A percentile compares a stretch with the other conserved stretches of the same genome.
phyloP scores from a whole-genome alignment of 352 stramenopile genomes.

The Nothophytophthora sp. region DNA sequence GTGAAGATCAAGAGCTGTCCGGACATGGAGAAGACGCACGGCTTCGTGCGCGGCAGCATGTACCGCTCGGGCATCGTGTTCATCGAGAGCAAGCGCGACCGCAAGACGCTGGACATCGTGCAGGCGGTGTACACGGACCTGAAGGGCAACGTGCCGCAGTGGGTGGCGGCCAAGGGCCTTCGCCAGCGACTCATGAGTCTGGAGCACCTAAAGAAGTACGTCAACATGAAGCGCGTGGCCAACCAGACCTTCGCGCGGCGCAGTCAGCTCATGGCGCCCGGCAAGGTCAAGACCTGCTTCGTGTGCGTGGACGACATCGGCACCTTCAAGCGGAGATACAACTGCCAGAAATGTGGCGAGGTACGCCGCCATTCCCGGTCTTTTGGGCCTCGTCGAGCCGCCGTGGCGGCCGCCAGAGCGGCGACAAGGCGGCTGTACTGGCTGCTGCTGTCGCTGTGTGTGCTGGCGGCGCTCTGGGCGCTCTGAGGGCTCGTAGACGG shows the following conservation, averaged over 20 bases:
- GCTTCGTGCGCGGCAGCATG: constrained; percentile 79
- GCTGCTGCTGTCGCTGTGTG: constrained; percentile 9
- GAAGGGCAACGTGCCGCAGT: constrained; percentile 78
- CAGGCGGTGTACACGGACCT: constrained; percentile 82
- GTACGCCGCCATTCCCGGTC: constrained; percentile 22
- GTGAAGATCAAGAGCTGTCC: constrained; percentile 87
- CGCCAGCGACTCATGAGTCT: constrained; percentile 69
- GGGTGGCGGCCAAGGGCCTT: constrained; percentile 62
- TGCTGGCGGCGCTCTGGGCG: not conserved
- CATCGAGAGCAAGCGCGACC: constrained; percentile 73
- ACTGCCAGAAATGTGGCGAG: constrained; percentile 86
- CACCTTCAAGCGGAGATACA: constrained; percentile 79
- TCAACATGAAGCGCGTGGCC: constrained; percentile 78
- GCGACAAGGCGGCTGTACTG: not conserved
- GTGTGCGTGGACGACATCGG: constrained; percentile 83
- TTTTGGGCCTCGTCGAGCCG: too few relatives aligned
- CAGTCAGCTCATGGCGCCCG: constrained; percentile 60
- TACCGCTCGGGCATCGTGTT: constrained; percentile 84
- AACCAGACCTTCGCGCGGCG: constrained; percentile 72
- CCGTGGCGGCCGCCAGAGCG: not conserved
- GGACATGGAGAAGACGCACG: constrained; percentile 79
- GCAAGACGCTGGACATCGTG: constrained; percentile 73
- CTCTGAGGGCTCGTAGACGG: constrained; percentile 1
- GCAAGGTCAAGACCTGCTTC: constrained; percentile 80
- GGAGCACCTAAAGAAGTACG: constrained; percentile 79